A percentile compares a stretch with the other conserved stretches of the same genome.
Evolutionary conservation across 495 filamentous ascomycete species (phyloP).

Genomic region (Neurospora terricola): DNA sequence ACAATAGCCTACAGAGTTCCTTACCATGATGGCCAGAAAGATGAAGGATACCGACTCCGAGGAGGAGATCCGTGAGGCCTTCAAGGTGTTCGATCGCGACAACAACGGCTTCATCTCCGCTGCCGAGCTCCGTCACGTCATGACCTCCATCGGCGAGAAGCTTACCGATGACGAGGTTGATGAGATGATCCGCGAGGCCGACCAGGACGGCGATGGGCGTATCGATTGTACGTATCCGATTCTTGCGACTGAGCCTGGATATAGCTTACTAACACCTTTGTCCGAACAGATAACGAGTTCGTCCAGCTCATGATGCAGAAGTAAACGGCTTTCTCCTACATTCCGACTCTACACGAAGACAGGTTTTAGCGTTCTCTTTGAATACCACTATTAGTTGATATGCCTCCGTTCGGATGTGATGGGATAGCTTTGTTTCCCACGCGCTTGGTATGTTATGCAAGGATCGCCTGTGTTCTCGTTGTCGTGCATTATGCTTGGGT

Average conservation of each 20-base stretch:
- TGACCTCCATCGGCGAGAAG: constrained; percentile 99
- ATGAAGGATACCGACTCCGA: constrained; percentile 99
- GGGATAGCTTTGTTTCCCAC: neutral
- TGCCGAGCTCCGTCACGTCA: constrained; percentile 94
- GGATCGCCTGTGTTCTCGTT: neutral
- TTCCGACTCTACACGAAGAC: neutral
- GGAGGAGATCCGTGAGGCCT: constrained; percentile 91
- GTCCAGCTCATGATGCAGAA: constrained; percentile 99
- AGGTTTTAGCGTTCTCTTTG: neutral
- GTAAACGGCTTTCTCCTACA: constrained; percentile 36
- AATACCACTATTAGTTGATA: neutral
- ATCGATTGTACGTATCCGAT: constrained; percentile 70
- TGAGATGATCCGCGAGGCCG: constrained; percentile 99
- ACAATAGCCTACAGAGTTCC: constrained; percentile 59
- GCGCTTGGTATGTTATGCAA: neutral
- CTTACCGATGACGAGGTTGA: constrained; percentile 98
- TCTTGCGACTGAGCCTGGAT: neutral
- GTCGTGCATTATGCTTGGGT: neutral
- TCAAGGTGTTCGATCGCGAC: constrained; percentile 81
- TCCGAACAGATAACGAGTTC: constrained; percentile 85
- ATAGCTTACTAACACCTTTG: constrained; percentile 23
- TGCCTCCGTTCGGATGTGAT: neutral
- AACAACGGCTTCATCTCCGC: constrained; percentile 99
- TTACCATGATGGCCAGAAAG: constrained; percentile 99
- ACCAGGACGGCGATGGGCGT: constrained; percentile 92